Evolutionary conservation across 2,329 filamentous ascomycete genomes (phyloP).

Genomic region (Cytospora schulzeri): DNA sequence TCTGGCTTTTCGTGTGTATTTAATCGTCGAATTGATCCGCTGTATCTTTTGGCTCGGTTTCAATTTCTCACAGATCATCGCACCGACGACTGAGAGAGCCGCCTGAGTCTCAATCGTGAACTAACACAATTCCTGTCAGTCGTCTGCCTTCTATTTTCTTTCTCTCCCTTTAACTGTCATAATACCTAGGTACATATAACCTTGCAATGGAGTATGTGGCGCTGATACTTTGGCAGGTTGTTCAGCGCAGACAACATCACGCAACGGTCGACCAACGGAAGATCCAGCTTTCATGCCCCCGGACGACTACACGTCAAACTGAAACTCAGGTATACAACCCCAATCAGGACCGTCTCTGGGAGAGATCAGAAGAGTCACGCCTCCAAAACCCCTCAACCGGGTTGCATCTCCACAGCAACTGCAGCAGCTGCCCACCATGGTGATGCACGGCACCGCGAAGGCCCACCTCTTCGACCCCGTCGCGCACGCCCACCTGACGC

Average conservation of each 20-base stretch:
- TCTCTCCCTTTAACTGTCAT: not conserved
- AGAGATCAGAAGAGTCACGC: not conserved
- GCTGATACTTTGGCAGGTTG: not conserved
- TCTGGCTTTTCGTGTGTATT: slow-evolving; percentile 6
- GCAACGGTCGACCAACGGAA: too few relatives aligned
- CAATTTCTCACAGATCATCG: not conserved
- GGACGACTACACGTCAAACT: not conserved
- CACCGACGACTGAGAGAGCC: not conserved
- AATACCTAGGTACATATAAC: not conserved
- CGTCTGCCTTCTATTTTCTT: not conserved
- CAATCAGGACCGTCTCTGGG: not conserved
- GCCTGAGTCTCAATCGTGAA: not conserved
- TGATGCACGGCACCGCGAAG: not conserved
- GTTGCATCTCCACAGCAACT: not conserved
- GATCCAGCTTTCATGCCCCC: not conserved
- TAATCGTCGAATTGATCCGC: slow-evolving; percentile 2
- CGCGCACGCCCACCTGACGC: slow-evolving; percentile 54
- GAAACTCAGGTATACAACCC: not conserved
- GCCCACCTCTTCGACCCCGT: slow-evolving; percentile 46
- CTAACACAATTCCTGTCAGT: not conserved
- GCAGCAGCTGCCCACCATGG: slow-evolving; percentile 8
- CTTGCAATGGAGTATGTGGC: not conserved
- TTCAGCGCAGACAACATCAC: not conserved
- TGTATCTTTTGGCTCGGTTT: not conserved
- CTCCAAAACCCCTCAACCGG: not conserved